phyloP scores from a whole-genome alignment of 768 basidiomycete species.

The Coprinopsis marcescibilis region DNA sequence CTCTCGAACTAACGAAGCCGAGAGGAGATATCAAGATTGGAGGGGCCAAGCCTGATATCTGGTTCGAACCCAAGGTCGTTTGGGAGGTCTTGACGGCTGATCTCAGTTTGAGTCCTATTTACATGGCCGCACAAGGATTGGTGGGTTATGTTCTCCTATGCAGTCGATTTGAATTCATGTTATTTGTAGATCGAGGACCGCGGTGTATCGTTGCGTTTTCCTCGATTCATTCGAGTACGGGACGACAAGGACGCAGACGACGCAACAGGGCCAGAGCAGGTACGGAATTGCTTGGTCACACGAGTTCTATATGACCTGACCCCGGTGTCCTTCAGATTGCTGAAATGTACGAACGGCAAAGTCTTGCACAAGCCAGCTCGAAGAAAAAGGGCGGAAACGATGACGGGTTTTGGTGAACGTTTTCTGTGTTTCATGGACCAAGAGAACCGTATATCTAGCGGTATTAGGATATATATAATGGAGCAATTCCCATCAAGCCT shows the following conservation, averaged over 20 bases:
- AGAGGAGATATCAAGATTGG: constrained; percentile 85
- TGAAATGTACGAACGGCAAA: constrained; percentile 91
- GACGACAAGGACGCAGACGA: constrained; percentile 94
- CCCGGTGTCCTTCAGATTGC: too few species aligned
- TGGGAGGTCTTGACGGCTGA: constrained; percentile 99
- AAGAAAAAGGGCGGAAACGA: constrained; percentile 70
- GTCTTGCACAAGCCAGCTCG: constrained; percentile 67
- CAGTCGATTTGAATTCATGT: constrained; percentile 3
- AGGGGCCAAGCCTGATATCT: constrained; percentile 93
- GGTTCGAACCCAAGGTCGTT: constrained; percentile 95
- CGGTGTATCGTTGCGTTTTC: constrained; percentile 95
- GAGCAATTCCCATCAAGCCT: constrained; percentile 17
- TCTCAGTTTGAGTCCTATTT: constrained; percentile 92
- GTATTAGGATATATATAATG: constrained; percentile 11
- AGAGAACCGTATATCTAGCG: constrained; percentile 19
- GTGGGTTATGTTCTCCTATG: constrained; percentile 37
- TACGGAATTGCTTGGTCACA: too few species aligned
- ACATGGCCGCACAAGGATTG: constrained; percentile 89
- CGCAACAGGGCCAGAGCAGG: constrained; percentile 90
- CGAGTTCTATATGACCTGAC: too few species aligned
- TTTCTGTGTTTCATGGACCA: constrained; percentile 19
- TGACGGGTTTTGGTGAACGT: constrained; percentile 72
- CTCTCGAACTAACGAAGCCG: constrained; percentile 63
- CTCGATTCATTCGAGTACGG: constrained; percentile 85
- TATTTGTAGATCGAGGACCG: constrained; percentile 66